Conservation (phyloP, 2,329 filamentous ascomycete species). For the Lithohypha guttulata region DNA sequence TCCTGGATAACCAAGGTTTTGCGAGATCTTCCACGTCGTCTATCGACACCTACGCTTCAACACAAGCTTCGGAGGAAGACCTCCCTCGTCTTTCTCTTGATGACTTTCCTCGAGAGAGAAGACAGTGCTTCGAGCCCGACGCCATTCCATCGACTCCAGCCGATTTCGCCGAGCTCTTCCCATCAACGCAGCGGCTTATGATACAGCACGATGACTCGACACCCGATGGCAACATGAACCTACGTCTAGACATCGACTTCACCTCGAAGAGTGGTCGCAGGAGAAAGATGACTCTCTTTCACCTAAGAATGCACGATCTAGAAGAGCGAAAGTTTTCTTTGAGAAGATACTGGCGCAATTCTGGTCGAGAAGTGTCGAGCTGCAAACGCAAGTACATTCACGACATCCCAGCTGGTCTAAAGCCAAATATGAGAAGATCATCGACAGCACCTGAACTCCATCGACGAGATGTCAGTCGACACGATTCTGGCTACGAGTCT, state of each 20-base stretch:
- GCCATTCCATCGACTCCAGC: constrained; percentile 67
- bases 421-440: neutral
- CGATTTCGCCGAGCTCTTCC: constrained; percentile 77
- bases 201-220: constrained; percentile 88
- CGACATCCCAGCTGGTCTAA: constrained; percentile 27
- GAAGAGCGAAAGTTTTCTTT: constrained; percentile 79
- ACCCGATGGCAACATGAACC: constrained; percentile 89
- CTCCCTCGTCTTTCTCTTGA: constrained; percentile 7
- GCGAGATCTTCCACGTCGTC: constrained; percentile 43
- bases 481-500: constrained; percentile 49
- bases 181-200: constrained; percentile 66
- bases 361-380: constrained; percentile 84
- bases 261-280: constrained; percentile 45
- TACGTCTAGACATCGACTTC: constrained; percentile 73
- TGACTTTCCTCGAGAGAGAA: constrained; percentile 29
- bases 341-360: constrained; percentile 82
- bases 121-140: constrained; percentile 52
- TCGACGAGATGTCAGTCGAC: constrained; percentile 41
- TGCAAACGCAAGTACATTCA: constrained; percentile 61
- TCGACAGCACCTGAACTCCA: constrained; percentile 47
- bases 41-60: constrained; percentile 71
- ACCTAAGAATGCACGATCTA: constrained; percentile 88
- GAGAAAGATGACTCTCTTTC: constrained; percentile 69
- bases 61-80: constrained; percentile 34
- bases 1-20: constrained; percentile 16